A percentile compares a stretch with the other conserved stretches of the same genome.
Evolutionary conservation across 1,284 basidiomycete species (phyloP).

Genomic region (Naganishia sp.): DNA sequence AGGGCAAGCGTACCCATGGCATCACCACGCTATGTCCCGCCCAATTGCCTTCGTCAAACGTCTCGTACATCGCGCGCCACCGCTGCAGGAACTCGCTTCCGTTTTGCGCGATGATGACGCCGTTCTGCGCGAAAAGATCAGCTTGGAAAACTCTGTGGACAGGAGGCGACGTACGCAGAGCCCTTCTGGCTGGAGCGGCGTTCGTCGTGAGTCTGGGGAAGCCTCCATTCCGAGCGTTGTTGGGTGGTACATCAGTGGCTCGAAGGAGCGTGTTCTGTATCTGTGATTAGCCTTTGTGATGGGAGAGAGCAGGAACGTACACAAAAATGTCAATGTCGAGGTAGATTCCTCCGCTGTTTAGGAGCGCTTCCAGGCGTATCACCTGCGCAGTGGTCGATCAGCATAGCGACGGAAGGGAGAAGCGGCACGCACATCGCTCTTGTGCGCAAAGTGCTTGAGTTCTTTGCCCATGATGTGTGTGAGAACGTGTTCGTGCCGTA

Average conservation of each 20-base stretch:
- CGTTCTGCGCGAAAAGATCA: slow-evolving; percentile 51
- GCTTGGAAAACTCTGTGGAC: background rate
- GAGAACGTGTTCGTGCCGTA: slow-evolving; percentile 44
- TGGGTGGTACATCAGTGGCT: slow-evolving; percentile 48
- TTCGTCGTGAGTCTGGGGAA: slow-evolving; percentile 44
- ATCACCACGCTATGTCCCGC: slow-evolving; percentile 53
- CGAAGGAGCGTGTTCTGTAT: slow-evolving; percentile 44
- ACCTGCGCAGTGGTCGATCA: slow-evolving; percentile 33
- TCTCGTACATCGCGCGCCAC: slow-evolving; percentile 53
- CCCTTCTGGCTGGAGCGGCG: slow-evolving; percentile 49
- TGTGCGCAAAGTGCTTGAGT: slow-evolving; percentile 52
- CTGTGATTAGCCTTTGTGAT: background rate
- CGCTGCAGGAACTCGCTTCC: slow-evolving; percentile 54
- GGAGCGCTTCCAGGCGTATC: slow-evolving; percentile 48
- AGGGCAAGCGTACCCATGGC: slow-evolving; percentile 44
- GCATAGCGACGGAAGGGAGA: background rate
- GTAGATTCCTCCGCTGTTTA: slow-evolving; percentile 56
- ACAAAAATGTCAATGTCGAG: slow-evolving; percentile 57
- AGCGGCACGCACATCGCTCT: slow-evolving; percentile 44
- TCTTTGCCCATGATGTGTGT: slow-evolving; percentile 45
- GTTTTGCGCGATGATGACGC: slow-evolving; percentile 55
- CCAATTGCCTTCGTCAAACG: slow-evolving; percentile 53
- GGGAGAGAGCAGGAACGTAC: slow-evolving; percentile 38
- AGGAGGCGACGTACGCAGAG: slow-evolving; percentile 45
- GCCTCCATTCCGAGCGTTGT: slow-evolving; percentile 57